A percentile compares a stretch with the other conserved stretches of the same genome.
Evolutionary conservation across 495 filamentous ascomycete species (phyloP).

Genomic region (Sabuloglossum arenarium): DNA sequence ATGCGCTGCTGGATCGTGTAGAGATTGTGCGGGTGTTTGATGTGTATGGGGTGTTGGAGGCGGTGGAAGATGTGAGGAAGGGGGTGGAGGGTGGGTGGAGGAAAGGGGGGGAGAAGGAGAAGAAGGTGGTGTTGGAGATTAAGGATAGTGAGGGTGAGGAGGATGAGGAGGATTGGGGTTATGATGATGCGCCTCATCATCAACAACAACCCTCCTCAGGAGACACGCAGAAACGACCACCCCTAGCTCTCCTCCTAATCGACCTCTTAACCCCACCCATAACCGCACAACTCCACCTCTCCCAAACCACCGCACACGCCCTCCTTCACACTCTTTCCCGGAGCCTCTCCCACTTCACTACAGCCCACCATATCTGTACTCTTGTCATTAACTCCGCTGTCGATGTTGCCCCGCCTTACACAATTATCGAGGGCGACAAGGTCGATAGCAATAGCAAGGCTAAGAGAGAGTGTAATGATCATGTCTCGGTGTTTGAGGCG

Average conservation of each 20-base stretch:
- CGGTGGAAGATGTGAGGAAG: conserved; percentile 11
- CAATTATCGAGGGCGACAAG: not conserved
- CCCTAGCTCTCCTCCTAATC: not conserved
- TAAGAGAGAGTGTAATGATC: too few relatives aligned
- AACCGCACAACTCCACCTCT: not conserved
- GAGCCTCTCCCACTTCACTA: conserved; percentile 14
- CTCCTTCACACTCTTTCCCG: conserved; percentile 15
- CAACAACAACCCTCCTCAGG: not conserved
- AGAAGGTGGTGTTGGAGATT: not conserved
- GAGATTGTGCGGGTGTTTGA: conserved; percentile 14
- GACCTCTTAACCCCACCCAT: not conserved
- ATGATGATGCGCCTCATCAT: not conserved
- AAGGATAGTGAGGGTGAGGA: not conserved
- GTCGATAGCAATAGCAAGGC: too few relatives aligned
- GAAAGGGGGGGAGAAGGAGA: not conserved
- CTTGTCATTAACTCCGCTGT: conserved; percentile 15
- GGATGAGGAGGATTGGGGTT: not conserved
- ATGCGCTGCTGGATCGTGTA: conserved; percentile 12
- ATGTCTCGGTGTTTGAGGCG: not conserved
- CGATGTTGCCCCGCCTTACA: not conserved
- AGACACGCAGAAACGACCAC: not conserved
- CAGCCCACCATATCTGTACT: conserved; percentile 13
- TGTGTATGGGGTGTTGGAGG: conserved; percentile 13
- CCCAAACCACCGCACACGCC: conserved; percentile 10
- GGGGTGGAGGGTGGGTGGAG: not conserved